Evolutionary conservation across 371 early-diverging fungal species (phyloP), one percentile per base, ranked within the genome.

Genomic region (Basidiobolus meristosporus): DNA sequence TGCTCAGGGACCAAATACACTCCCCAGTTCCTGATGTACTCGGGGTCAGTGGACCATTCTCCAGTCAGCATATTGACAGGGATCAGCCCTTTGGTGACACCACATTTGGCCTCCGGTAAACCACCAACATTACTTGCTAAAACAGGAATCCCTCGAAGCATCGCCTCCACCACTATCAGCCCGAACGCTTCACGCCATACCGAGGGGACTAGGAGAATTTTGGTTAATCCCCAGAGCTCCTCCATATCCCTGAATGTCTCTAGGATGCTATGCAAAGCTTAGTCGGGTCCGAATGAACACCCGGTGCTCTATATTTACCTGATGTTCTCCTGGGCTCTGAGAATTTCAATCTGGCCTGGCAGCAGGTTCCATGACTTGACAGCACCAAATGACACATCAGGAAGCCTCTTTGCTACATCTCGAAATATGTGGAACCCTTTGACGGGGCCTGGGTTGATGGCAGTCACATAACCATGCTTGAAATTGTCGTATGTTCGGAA

Each of bases 101-200:
- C 39, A 28, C 39, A 39, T 39, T 39, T 39, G 1, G 39, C 39
- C 16, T 39, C 39, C 12, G 39, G 29, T 28, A 39, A 4, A 28
- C 39, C 39, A 14, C 39, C 39, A 17, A 18, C 39, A 26, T 39
- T 30, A 28, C 29, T 29, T 14, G 17, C 26, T 10, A 39, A 17
- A 2, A 28, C 39, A 7, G 39, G 39, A 10, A 39, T 39, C 3
- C 39, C 39, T n/a, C 39, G 20, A 17, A 39, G 30, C 28, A 26
- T 39, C 3, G 39, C 39, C 21, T 39, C 39, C 14, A 39, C 39
- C 12, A n/a, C 39, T 3, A 39, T 29, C 14, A 39, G 2, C 14
- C 39, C 39, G 28, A 39, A 39, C n/a, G 39, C 29, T 23, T 39
- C 39, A 23, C 28, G 28, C 39, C 39, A 39, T 17, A 39, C 14